These are phyloP conservation scores for Hypoxylon sp. DNA, from an alignment of 2,329 filamentous ascomycete genomes.

Conservation along the genomic window DNA sequence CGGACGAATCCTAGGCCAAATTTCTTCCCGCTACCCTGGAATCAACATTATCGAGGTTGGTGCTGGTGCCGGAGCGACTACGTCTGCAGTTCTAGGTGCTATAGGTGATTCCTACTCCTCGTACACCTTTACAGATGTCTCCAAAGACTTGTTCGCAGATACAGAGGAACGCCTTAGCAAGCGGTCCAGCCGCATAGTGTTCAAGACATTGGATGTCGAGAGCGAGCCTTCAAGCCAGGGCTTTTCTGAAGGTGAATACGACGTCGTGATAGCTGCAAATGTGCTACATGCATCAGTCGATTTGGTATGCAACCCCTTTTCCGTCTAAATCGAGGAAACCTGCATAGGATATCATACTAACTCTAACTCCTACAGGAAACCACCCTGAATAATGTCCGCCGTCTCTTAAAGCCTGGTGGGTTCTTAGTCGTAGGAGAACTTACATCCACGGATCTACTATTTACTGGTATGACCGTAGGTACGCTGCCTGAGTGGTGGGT, in stretches of 20 bases:
- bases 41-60: conserved; percentile 53
- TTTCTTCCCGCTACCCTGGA: conserved; percentile 53
- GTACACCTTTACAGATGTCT: conserved; percentile 59
- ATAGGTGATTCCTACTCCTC: conserved; percentile 45
- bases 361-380: background rate
- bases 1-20: conserved; percentile 39
- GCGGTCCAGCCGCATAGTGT: conserved; percentile 43
- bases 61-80: conserved; percentile 55
- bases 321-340: conserved; percentile 19
- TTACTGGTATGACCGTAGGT: conserved; percentile 15
- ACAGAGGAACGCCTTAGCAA: conserved; percentile 43
- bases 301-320: conserved; percentile 23
- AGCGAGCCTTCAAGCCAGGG: conserved; percentile 44
- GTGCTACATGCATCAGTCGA: conserved; percentile 39
- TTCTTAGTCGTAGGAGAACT: conserved; percentile 40
- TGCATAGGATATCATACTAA: no score
- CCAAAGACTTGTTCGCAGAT: conserved; percentile 52
- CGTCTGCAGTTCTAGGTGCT: conserved; percentile 46
- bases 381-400: conserved; percentile 39
- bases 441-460: background rate
- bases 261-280: conserved; percentile 45
- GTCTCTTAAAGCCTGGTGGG: conserved; percentile 48
- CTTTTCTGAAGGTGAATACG: conserved; percentile 39
- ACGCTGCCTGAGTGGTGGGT: conserved; percentile 23
- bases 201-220: conserved; percentile 44